Conservation (phyloP, 2,329 filamentous ascomycete genomes). For the Coleophoma eucalyptorum region DNA sequence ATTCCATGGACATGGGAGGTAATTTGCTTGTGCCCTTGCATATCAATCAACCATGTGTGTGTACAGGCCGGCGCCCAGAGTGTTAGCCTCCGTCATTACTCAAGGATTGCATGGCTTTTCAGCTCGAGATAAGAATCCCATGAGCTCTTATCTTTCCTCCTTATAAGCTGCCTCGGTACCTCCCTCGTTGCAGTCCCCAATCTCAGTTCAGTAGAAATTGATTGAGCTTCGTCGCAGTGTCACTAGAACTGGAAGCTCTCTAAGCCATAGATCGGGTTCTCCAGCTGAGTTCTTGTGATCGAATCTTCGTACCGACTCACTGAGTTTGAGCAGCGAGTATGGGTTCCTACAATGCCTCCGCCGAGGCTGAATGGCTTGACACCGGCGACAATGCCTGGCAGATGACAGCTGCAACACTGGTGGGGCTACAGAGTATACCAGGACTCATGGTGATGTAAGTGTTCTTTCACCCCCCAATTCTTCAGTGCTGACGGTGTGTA, state of each 20-base stretch:
- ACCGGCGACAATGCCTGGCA: constrained; percentile 50
- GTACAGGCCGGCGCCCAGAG: neutral
- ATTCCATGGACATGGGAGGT: no score
- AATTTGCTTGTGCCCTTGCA: no score
- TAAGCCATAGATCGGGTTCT: no score
- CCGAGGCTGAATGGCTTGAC: constrained; percentile 27
- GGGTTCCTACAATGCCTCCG: constrained; percentile 6
- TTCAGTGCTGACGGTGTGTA: no score
- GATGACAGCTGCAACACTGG: constrained; percentile 43
- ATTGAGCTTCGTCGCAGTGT: neutral
- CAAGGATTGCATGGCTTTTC: constrained; percentile 5
- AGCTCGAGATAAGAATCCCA: constrained; percentile 7
- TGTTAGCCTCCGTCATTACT: constrained; percentile 11
- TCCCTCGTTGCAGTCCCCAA: neutral
- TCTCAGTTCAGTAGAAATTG: neutral
- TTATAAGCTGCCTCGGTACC: neutral
- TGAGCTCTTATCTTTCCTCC: constrained; percentile 4
- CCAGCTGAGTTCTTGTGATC: no score
- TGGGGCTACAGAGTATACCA: constrained; percentile 44
- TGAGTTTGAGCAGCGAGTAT: neutral
- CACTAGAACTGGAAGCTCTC: no score
- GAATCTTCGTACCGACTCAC: neutral
- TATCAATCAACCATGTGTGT: neutral
- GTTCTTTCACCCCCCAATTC: no score
- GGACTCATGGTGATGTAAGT: constrained; percentile 39